Percentiles rank a stretch among this genome's conserved stretches.
phyloP scores from a whole-genome alignment of 1,284 basidiomycete genomes.

The Lignosus rhinocerotis region DNA sequence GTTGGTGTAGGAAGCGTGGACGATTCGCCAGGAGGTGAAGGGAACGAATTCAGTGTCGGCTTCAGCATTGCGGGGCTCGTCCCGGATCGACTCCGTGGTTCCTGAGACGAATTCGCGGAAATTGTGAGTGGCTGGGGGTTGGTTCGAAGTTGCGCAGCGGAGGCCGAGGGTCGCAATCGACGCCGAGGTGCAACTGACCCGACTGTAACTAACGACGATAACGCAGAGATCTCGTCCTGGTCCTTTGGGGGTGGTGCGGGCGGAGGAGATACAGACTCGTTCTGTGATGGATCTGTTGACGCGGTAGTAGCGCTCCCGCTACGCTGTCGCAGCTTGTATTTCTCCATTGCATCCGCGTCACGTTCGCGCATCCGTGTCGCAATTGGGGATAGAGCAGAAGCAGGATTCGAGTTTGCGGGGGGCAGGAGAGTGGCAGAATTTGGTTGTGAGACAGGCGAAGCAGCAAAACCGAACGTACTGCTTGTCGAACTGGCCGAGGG shows the following conservation, averaged over 20 bases:
- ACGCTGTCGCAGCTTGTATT: constrained; percentile 75
- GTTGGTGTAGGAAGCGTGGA: constrained; percentile 30
- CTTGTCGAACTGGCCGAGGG: constrained; percentile 47
- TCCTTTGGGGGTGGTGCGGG: constrained; percentile 49
- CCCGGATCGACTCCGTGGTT: constrained; percentile 63
- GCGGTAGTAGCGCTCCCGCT: constrained; percentile 73
- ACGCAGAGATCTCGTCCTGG: constrained; percentile 54
- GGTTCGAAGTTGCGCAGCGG: constrained; percentile 71
- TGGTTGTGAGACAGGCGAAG: constrained; percentile 44
- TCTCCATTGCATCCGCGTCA: constrained; percentile 82
- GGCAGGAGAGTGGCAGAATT: constrained; percentile 36
- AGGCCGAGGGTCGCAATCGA: constrained; percentile 69
- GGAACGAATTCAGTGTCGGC: constrained; percentile 36
- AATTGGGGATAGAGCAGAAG: constrained; percentile 65
- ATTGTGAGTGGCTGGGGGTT: constrained; percentile 39
- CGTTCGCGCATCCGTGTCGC: constrained; percentile 75
- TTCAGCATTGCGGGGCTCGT: constrained; percentile 56
- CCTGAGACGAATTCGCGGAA: constrained; percentile 29
- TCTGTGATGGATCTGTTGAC: constrained; percentile 68
- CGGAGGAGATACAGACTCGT: constrained; percentile 50
- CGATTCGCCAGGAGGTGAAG: constrained; percentile 28
- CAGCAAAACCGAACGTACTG: constrained; percentile 45
- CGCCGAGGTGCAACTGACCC: constrained; percentile 59
- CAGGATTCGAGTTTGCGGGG: constrained; percentile 35
- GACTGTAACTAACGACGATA: constrained; percentile 47